Evolutionary conservation across 805 yeast species (phyloP).

Genomic region (Kluyveromyces lactis): DNA sequence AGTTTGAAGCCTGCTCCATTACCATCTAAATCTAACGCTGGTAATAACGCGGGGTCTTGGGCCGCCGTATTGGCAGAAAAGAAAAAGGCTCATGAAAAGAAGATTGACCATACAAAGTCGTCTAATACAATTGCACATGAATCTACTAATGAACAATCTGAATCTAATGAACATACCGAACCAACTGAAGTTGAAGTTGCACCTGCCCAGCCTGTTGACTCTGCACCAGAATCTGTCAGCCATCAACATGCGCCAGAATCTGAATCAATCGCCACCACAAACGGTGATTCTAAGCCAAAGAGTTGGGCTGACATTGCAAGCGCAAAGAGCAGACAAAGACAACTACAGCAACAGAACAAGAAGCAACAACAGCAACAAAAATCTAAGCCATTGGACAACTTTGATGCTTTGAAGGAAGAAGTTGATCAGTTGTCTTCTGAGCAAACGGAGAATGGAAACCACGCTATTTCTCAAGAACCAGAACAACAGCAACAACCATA

Average conservation of each 20-base stretch:
- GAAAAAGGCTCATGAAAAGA: constrained; percentile 12
- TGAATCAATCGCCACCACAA: constrained; percentile 8
- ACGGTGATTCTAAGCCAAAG: constrained; percentile 18
- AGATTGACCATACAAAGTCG: constrained; percentile 6
- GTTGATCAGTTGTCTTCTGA: constrained; percentile 22
- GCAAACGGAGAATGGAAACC: constrained; percentile 25
- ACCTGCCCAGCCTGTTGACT: constrained; percentile 12
- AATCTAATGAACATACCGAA: neutral
- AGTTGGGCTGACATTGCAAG: constrained; percentile 68
- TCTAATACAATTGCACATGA: constrained; percentile 2
- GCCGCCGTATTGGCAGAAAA: constrained; percentile 28
- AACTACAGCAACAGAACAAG: constrained; percentile 19
- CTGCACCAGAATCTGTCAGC: constrained; percentile 4
- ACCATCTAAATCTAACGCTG: constrained; percentile 22
- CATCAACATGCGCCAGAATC: constrained; percentile 7
- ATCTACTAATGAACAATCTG: neutral
- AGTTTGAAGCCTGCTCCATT: constrained; percentile 18
- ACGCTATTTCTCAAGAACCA: constrained; percentile 10
- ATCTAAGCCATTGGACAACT: constrained; percentile 20
- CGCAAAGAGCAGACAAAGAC: constrained; percentile 26
- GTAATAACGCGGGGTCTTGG: constrained; percentile 29
- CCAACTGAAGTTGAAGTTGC: constrained; percentile 11
- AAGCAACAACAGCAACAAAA: constrained; percentile 24
- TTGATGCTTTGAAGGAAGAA: constrained; percentile 30
- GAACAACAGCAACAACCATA: constrained; percentile 13